A percentile compares a stretch with the other conserved stretches of the same genome.
Evolutionary conservation across 345 rosid species (phyloP).

Genomic region (Lepidium africanum): DNA sequence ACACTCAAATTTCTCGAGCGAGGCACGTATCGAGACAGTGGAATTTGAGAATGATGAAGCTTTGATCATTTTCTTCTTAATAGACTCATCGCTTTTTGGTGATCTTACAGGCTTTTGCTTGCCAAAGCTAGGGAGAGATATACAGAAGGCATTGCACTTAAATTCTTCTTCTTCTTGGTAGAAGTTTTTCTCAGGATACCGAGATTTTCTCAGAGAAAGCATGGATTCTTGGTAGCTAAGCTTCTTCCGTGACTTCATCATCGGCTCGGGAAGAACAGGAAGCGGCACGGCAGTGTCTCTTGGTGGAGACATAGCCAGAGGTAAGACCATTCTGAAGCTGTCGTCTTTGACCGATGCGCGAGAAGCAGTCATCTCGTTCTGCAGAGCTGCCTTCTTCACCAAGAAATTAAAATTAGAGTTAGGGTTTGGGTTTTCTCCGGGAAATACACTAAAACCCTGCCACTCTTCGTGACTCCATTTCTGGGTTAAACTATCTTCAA

Average conservation of each 20-base stretch:
- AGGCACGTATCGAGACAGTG: conserved; percentile 49
- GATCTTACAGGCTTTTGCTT: conserved; percentile 49
- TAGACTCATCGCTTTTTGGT: conserved; percentile 20
- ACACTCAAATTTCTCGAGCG: conserved; percentile 80
- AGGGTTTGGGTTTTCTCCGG: conserved; percentile 17
- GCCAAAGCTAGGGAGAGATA: conserved; percentile 63
- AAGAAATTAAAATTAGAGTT: conserved; percentile 7
- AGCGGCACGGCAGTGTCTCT: conserved; percentile 25
- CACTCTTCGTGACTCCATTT: conserved; percentile 11
- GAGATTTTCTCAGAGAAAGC: neutral
- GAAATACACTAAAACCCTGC: conserved; percentile 3
- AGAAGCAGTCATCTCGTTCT: conserved; percentile 7
- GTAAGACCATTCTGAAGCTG: conserved; percentile 48
- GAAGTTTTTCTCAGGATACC: neutral
- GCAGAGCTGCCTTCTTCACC: conserved; percentile 9
- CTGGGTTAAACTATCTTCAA: conserved; percentile 14
- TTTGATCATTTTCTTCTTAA: conserved; percentile 25
- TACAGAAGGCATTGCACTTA: conserved; percentile 66
- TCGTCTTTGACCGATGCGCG: conserved; percentile 26
- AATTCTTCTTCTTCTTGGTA: conserved; percentile 34
- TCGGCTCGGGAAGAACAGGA: conserved; percentile 25
- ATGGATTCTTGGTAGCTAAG: conserved; percentile 21
- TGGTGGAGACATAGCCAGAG: conserved; percentile 25
- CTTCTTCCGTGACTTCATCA: conserved; percentile 38
- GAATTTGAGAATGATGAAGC: conserved; percentile 23